Conservation (phyloP, 306 rosid genomes). For the Vigna unguiculata region DNA sequence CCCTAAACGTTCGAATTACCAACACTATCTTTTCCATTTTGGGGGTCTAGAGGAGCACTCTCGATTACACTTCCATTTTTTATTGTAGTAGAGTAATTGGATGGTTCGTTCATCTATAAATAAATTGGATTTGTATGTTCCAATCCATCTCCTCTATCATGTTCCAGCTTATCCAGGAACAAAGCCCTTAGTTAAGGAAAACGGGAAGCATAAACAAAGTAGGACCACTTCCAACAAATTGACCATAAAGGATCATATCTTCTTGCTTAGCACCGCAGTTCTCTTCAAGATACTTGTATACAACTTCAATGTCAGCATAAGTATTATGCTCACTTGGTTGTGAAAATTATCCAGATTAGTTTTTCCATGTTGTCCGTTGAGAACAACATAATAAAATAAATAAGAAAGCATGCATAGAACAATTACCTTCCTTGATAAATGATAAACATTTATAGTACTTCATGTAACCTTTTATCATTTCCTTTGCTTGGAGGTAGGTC, state of each 20-base stretch:
- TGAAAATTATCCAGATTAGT: constrained; percentile 44
- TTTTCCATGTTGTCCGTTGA: constrained; percentile 25
- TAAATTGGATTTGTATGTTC: too few relatives aligned
- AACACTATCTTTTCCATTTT: too few relatives aligned
- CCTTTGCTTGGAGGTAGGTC: neutral
- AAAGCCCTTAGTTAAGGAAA: constrained; percentile 78
- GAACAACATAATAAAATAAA: constrained; percentile 32
- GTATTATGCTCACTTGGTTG: constrained; percentile 93
- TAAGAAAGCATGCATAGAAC: constrained; percentile 33
- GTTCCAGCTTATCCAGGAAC: too few relatives aligned
- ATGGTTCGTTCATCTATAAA: too few relatives aligned
- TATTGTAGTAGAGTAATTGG: too few relatives aligned
- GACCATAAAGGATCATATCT: constrained; percentile 88
- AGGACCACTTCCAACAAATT: constrained; percentile 95
- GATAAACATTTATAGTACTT: constrained; percentile 13
- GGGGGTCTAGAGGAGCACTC: too few relatives aligned
- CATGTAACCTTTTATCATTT: neutral
- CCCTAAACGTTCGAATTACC: too few relatives aligned
- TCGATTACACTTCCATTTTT: too few relatives aligned
- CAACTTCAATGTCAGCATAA: constrained; percentile 94
- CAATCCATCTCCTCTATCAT: too few relatives aligned
- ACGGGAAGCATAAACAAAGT: constrained; percentile 75
- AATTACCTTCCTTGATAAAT: constrained; percentile 74
- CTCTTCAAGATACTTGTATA: constrained; percentile 86
- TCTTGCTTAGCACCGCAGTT: constrained; percentile 80